phyloP scores from a whole-genome alignment of 2,329 filamentous ascomycete genomes.

The Hysterium pulicare region DNA sequence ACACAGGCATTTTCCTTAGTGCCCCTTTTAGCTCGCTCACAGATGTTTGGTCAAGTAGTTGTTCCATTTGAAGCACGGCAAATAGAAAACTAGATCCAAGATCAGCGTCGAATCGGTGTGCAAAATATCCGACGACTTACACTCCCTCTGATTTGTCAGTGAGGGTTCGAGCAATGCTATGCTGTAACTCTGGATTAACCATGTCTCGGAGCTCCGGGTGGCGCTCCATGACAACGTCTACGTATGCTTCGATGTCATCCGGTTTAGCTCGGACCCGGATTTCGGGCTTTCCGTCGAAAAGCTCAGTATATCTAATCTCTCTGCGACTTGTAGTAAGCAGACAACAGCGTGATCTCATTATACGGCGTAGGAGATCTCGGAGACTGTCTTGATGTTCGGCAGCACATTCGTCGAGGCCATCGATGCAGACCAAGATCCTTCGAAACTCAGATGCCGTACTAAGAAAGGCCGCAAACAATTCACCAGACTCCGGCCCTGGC shows the following conservation, averaged over 20 bases:
- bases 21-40: too few relatives aligned
- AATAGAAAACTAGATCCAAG: too few relatives aligned
- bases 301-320: neutral
- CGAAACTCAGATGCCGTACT: constrained; percentile 1
- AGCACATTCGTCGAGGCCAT: constrained; percentile 4
- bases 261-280: neutral
- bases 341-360: constrained; percentile 1
- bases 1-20: too few relatives aligned
- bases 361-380: neutral
- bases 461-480: constrained; percentile 1
- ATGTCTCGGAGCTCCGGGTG: constrained; percentile 2
- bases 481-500: constrained; percentile 1
- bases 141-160: constrained; percentile 1
- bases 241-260: constrained; percentile 1
- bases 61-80: too few relatives aligned
- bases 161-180: neutral
- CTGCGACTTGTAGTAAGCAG: neutral
- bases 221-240: neutral
- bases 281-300: constrained; percentile 1
- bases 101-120: neutral
- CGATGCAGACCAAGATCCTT: neutral
- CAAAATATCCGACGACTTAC: constrained; percentile 1
- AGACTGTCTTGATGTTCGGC: neutral
- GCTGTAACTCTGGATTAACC: neutral
- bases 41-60: too few relatives aligned